Conservation (phyloP, 768 basidiomycete genomes). For the Pleurotus salmoneostramineus region DNA sequence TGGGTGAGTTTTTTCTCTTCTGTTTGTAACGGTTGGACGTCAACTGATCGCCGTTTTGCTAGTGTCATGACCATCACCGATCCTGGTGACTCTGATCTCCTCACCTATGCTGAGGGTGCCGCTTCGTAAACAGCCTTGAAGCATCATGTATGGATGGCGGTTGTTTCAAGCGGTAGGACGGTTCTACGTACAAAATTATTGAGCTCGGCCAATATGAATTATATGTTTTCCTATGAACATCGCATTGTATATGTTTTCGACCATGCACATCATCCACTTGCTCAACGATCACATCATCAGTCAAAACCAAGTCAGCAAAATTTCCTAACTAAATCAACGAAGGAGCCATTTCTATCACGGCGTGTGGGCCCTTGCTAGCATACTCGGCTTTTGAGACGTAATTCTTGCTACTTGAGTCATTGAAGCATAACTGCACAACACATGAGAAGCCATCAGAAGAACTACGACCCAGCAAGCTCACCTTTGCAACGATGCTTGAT, state of each 20-base stretch:
- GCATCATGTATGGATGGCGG: not conserved
- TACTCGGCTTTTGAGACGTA: slow-evolving; percentile 83
- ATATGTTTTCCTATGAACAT: too few relatives aligned
- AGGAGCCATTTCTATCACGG: slow-evolving; percentile 77
- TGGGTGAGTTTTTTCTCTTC: slow-evolving; percentile 47
- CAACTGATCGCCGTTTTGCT: slow-evolving; percentile 5
- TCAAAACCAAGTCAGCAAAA: too few relatives aligned
- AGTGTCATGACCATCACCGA: slow-evolving; percentile 98
- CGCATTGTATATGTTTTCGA: too few relatives aligned
- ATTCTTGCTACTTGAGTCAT: slow-evolving; percentile 59
- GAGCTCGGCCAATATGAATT: too few relatives aligned
- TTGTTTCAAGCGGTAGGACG: not conserved
- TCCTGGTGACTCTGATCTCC: slow-evolving; percentile 94
- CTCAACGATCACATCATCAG: too few relatives aligned
- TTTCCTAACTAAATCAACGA: slow-evolving; percentile 20
- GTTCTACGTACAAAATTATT: not conserved
- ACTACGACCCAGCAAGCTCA: slow-evolving; percentile 20
- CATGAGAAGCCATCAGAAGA: not conserved
- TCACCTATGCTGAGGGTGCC: slow-evolving; percentile 76
- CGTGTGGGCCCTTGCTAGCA: slow-evolving; percentile 63
- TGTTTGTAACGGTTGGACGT: not conserved
- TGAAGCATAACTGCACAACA: slow-evolving; percentile 62
- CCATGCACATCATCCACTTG: too few relatives aligned
- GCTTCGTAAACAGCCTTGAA: slow-evolving; percentile 43
- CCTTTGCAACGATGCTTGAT: slow-evolving; percentile 83